Evolutionary conservation across 805 yeast species (phyloP).

Genomic region (Lipomyces chichibuensis): DNA sequence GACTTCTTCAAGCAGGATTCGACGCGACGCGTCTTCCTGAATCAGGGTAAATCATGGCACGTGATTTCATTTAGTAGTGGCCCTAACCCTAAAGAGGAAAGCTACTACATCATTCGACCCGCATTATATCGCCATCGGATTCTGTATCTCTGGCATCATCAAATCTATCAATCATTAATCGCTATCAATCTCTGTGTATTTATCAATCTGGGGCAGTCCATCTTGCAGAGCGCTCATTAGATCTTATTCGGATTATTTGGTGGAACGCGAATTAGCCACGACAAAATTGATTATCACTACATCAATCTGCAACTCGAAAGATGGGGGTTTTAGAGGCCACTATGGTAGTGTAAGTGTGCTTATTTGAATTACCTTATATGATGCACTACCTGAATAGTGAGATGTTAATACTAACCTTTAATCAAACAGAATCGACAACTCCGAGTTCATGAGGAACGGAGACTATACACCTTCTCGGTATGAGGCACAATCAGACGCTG

Average conservation of each 20-base stretch:
- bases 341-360: conserved; percentile 64
- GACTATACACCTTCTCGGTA: conserved; percentile 86
- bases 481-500: conserved; percentile 90
- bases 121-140: not conserved
- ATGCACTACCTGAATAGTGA: not conserved
- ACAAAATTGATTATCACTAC: not conserved
- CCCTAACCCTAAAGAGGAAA: not conserved
- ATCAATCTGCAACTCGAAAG: not conserved
- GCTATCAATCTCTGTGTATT: not conserved
- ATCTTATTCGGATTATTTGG: not conserved
- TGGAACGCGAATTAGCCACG: not conserved
- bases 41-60: not conserved
- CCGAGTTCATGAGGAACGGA: conserved; percentile 95
- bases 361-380: not conserved
- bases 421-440: conserved; percentile 69
- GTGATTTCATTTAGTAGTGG: not conserved
- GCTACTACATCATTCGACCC: not conserved
- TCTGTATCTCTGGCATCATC: not conserved
- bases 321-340: conserved; percentile 87
- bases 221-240: not conserved
- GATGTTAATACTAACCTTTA: conserved; percentile 6
- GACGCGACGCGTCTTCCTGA: not conserved
- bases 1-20: not conserved
- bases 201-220: not conserved
- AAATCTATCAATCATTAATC: not conserved